These are phyloP conservation scores for Mrakia hoshinonis DNA, from an alignment of 768 basidiomycete genomes.

Conservation along the genomic window DNA sequence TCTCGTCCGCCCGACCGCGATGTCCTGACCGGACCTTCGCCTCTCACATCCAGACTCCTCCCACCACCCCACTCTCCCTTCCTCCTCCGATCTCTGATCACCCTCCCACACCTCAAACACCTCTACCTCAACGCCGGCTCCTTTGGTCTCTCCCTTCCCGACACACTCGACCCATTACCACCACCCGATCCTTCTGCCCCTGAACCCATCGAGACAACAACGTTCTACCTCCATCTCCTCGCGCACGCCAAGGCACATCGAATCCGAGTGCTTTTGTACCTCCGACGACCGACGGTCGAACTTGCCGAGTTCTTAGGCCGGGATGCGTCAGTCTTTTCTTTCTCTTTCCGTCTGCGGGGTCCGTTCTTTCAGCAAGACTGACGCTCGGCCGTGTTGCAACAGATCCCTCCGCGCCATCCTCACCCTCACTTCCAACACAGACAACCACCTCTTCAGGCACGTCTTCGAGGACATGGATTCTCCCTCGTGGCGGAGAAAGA, in stretches of 20 bases:
- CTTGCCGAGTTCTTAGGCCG: not conserved
- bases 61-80: not conserved
- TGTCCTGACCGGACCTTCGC: not conserved
- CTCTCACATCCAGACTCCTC: not conserved
- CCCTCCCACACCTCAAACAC: not conserved
- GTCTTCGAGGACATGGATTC: constrained; percentile 9
- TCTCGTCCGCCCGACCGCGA: not conserved
- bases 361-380: not conserved
- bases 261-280: not conserved
- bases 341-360: not conserved
- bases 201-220: not conserved
- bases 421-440: not conserved
- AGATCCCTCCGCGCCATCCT: not conserved
- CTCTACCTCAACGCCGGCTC: constrained; percentile 2
- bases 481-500: no score
- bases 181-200: not conserved
- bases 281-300: not conserved
- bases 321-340: not conserved
- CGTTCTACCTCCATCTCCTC: constrained; percentile 7
- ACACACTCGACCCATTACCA: not conserved
- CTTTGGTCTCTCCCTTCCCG: not conserved
- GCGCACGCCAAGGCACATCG: not conserved
- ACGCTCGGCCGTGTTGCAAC: not conserved
- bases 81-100: not conserved
- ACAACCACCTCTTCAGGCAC: not conserved